Percentiles rank a stretch among this genome's conserved stretches.
Evolutionary conservation across 1,284 basidiomycete species (phyloP).

Genomic region (Abortiporus biennis): DNA sequence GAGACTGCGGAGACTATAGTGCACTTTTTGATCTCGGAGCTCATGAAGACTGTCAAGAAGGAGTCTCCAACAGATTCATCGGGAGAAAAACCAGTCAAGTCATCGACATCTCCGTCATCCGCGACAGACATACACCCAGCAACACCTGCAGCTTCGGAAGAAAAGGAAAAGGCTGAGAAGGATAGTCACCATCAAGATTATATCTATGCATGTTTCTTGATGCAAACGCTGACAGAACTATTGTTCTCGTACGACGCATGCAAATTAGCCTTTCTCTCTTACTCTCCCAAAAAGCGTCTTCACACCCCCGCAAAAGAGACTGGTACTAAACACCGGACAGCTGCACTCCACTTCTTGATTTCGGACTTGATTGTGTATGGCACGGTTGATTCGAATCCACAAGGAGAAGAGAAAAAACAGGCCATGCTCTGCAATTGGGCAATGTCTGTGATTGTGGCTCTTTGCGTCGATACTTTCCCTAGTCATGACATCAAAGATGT

Average conservation of each 20-base stretch:
- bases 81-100: slow-evolving; percentile 1
- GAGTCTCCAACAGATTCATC: slow-evolving; percentile 15
- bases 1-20: slow-evolving; percentile 62
- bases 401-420: slow-evolving; percentile 47
- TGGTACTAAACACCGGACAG: slow-evolving; percentile 47
- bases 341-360: slow-evolving; percentile 72
- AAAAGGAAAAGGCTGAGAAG: background rate
- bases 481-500: slow-evolving; percentile 72
- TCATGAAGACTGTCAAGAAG: slow-evolving; percentile 55
- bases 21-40: slow-evolving; percentile 69
- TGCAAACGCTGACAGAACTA: slow-evolving; percentile 90
- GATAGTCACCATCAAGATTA: slow-evolving; percentile 28
- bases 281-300: slow-evolving; percentile 61
- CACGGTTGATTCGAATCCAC: slow-evolving; percentile 57
- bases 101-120: slow-evolving; percentile 15
- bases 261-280: slow-evolving; percentile 85
- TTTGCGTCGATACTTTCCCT: slow-evolving; percentile 80
- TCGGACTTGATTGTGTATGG: slow-evolving; percentile 75
- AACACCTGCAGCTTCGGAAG: background rate
- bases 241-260: slow-evolving; percentile 90
- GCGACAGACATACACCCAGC: background rate
- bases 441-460: slow-evolving; percentile 85
- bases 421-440: slow-evolving; percentile 82
- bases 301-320: slow-evolving; percentile 59
- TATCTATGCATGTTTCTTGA: slow-evolving; percentile 81